phyloP scores from a whole-genome alignment of 1,139 yeast species.

The Taphrina wiesneri region DNA sequence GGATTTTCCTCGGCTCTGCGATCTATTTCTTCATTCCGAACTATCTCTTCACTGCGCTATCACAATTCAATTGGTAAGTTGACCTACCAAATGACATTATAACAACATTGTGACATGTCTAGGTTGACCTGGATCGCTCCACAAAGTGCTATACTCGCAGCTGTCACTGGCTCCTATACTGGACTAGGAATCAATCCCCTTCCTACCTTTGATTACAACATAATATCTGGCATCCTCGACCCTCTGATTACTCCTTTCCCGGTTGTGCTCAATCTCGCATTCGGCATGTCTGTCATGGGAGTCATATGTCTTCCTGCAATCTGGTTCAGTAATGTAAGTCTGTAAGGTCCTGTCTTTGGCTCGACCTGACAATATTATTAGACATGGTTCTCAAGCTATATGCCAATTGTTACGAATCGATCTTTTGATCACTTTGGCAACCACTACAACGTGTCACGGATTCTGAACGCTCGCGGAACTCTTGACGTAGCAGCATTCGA shows the following conservation, averaged over 20 bases:
- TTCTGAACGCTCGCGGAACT: conserved; percentile 53
- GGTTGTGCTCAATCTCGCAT: conserved; percentile 11
- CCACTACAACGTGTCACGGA: conserved; percentile 51
- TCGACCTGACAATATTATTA: conserved; percentile 46
- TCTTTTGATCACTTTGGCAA: conserved; percentile 54
- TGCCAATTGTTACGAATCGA: conserved; percentile 44
- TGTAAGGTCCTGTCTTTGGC: conserved; percentile 41
- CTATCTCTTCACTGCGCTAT: conserved; percentile 55
- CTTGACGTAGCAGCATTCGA: conserved; percentile 56
- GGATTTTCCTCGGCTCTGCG: conserved; percentile 49
- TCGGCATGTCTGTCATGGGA: conserved; percentile 41
- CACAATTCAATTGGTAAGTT: conserved; percentile 56
- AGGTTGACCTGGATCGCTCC: conserved; percentile 57
- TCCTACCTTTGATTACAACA: conserved; percentile 55
- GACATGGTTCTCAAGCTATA: conserved; percentile 51
- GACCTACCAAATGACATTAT: conserved; percentile 51
- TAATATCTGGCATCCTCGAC: conserved; percentile 44
- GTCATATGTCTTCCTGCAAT: conserved; percentile 55
- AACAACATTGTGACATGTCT: not conserved
- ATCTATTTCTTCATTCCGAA: conserved; percentile 62
- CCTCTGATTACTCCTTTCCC: conserved; percentile 57
- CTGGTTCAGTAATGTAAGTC: conserved; percentile 55
- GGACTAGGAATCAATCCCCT: conserved; percentile 62
- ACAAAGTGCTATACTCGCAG: conserved; percentile 55
- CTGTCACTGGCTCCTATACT: conserved; percentile 53